Percentiles rank a stretch among this genome's conserved stretches.
These are phyloP conservation scores for Artomyces pyxidatus DNA, from an alignment of 768 basidiomycete genomes.

Conservation along the genomic window DNA sequence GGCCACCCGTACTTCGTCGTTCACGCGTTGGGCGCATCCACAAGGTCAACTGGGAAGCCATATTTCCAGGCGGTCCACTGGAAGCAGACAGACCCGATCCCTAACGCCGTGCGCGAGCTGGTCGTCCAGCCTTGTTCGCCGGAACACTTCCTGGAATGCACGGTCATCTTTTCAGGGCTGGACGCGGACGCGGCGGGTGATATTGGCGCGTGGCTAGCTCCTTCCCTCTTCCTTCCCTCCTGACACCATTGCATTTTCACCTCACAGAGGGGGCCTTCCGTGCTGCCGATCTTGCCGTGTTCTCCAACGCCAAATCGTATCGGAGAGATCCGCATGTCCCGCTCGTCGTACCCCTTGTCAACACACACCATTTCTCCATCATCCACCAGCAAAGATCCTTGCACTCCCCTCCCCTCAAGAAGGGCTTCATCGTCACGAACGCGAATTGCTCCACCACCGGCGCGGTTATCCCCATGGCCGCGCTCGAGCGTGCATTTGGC, in stretches of 20 bases:
- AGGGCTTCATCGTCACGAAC: conserved; percentile 95
- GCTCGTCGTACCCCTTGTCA: conserved; percentile 94
- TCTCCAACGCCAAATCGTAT: conserved; percentile 97
- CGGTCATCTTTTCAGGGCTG: conserved; percentile 89
- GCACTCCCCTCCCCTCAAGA: conserved; percentile 58
- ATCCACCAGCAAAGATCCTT: conserved; percentile 72
- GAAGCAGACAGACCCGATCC: conserved; percentile 83
- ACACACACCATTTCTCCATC: conserved; percentile 77
- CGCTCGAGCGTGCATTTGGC: conserved; percentile 85
- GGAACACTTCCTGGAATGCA: conserved; percentile 70
- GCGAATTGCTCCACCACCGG: conserved; percentile 98
- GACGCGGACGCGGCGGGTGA: conserved; percentile 93
- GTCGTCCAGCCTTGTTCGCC: conserved; percentile 72
- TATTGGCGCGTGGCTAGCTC: conserved; percentile 55
- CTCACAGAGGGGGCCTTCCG: conserved; percentile 76
- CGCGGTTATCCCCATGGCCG: conserved; percentile 82
- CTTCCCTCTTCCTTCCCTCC: conserved; percentile 5
- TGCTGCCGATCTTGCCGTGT: conserved; percentile 80
- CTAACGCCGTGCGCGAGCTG: conserved; percentile 49
- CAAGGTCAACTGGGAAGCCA: conserved; percentile 76
- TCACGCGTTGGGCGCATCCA: conserved; percentile 82
- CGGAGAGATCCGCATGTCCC: conserved; percentile 89
- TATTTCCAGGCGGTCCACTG: conserved; percentile 72
- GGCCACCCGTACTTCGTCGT: conserved; percentile 87
- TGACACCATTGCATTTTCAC: neutral